Evolutionary conservation across 2,329 filamentous ascomycete species (phyloP), one percentile per base, ranked within the genome.

Genomic region (Penicillium sp.): DNA sequence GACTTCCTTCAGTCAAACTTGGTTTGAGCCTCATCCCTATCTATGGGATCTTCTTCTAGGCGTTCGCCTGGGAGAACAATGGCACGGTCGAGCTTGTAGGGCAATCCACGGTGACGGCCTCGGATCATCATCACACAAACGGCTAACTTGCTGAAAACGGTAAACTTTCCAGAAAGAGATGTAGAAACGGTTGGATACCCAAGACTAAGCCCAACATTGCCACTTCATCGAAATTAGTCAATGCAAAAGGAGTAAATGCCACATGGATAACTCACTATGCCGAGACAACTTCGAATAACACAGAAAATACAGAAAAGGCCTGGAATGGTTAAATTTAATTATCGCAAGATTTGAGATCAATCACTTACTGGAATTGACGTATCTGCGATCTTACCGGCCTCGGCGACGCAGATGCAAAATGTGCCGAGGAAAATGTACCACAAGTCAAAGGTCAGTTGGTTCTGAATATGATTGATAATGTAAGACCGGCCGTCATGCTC

Each of bases 361-460:
- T 39, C 10, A 55, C 62, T 53, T 44, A 70, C 69, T 13, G 68
- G 64, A 45, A 67, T 59, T 4, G 50, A 40, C 10, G 53, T 60
- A 54, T 68, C 55, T 51, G 62, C 63, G 36, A 73, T 69, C 23
- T 62, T 60, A 14, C 58, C 59, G 1, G 65, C 58, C 67, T 88
- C 84, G 47, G 86, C 81, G 35, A 81, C 76, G 53, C 78, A 78
- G 53, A 87, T 83, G 26, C 82, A 65, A 57, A 87, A 78, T 26
- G 84, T 76, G 6, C 83, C 81, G 0, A 86, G 67, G 11, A 83
- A 80, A 16, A 88, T 79, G 70, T 80, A 84, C 84, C 85, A 87
- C 26, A 88, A 71, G 63, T 88, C 85, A 66, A 87, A 84, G 11
- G 81, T 79, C 1, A 88, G 76, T 68, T 88, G 85, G n/a, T 81